phyloP scores from a whole-genome alignment of 805 yeast species.

The Scheffersomyces amazonensis region DNA sequence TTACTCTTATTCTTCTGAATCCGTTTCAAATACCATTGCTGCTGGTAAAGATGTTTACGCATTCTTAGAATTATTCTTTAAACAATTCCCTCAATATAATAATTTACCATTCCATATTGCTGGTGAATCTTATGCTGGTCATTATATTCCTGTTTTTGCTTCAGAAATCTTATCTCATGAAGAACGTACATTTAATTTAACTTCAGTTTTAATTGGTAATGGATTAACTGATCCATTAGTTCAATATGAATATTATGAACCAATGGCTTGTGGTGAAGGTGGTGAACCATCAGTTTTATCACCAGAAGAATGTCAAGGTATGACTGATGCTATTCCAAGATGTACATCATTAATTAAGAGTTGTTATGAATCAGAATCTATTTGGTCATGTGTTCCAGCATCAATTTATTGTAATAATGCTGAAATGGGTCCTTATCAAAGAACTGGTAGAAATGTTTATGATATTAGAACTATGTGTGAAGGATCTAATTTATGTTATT shows the following conservation, averaged over 20 bases:
- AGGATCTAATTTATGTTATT: slow-evolving; percentile 68
- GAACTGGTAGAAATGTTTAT: slow-evolving; percentile 87
- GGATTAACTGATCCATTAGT: slow-evolving; percentile 84
- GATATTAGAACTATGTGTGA: slow-evolving; percentile 83
- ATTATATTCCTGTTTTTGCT: slow-evolving; percentile 46
- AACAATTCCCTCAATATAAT: slow-evolving; percentile 30
- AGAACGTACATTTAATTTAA: slow-evolving; percentile 48
- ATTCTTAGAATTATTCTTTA: slow-evolving; percentile 35
- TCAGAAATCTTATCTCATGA: slow-evolving; percentile 39
- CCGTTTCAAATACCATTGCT: slow-evolving; percentile 29
- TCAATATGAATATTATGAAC: slow-evolving; percentile 78
- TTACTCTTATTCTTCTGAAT: slow-evolving; percentile 27
- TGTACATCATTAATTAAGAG: slow-evolving; percentile 72
- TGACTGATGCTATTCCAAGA: slow-evolving; percentile 63
- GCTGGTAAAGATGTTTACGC: slow-evolving; percentile 35
- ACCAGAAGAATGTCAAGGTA: slow-evolving; percentile 65
- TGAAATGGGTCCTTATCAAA: slow-evolving; percentile 75
- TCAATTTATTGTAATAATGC: slow-evolving; percentile 83
- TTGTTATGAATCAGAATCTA: slow-evolving; percentile 73
- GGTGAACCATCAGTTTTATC: slow-evolving; percentile 75
- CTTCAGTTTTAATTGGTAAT: slow-evolving; percentile 86
- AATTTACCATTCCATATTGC: slow-evolving; percentile 33
- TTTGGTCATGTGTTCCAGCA: slow-evolving; percentile 90
- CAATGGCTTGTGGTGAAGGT: slow-evolving; percentile 93
- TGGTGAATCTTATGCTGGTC: slow-evolving; percentile 47